phyloP scores from a whole-genome alignment of 2,329 filamentous ascomycete species.

The Coniochaeta sp. region DNA sequence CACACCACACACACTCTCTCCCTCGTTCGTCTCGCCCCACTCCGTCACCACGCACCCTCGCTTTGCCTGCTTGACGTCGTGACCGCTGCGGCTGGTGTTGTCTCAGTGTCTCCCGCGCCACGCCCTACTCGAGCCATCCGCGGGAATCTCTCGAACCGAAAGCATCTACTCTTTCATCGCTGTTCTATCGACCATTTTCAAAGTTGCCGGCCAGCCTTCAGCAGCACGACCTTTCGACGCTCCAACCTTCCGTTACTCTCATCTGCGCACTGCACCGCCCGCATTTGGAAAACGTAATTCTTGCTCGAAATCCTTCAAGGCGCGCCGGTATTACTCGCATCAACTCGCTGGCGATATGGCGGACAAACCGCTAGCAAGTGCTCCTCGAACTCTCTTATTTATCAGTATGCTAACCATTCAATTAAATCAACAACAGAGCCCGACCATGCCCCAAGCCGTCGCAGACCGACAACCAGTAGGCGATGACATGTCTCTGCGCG shows the following conservation, averaged over 20 bases:
- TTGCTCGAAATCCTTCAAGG: constrained; percentile 4
- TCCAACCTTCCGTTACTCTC: constrained; percentile 1
- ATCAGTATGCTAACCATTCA: constrained; percentile 1
- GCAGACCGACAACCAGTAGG: constrained; percentile 5
- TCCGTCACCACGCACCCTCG: background rate
- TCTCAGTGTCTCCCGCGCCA: background rate
- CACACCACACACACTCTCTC: constrained; percentile 2
- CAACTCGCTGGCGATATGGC: constrained; percentile 3
- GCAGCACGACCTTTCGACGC: constrained; percentile 2
- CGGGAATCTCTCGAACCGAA: background rate
- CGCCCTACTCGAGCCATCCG: background rate
- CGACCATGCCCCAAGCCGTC: constrained; percentile 3
- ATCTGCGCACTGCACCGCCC: constrained; percentile 1
- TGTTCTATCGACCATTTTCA: constrained; percentile 2
- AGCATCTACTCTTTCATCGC: background rate
- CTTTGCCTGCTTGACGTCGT: background rate
- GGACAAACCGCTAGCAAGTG: constrained; percentile 2
- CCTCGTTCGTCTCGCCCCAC: constrained; percentile 2
- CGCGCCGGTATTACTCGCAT: constrained; percentile 2
- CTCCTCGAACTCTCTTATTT: constrained; percentile 3
- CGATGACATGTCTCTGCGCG: constrained; percentile 4
- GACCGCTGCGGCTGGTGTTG: background rate
- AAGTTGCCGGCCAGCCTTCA: too few species aligned
- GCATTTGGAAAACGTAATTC: constrained; percentile 5
- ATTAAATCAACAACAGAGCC: constrained; percentile 1